These are phyloP conservation scores for Carex parvula DNA, from an alignment of 176 grass and related monocot species.

Conservation along the genomic window DNA sequence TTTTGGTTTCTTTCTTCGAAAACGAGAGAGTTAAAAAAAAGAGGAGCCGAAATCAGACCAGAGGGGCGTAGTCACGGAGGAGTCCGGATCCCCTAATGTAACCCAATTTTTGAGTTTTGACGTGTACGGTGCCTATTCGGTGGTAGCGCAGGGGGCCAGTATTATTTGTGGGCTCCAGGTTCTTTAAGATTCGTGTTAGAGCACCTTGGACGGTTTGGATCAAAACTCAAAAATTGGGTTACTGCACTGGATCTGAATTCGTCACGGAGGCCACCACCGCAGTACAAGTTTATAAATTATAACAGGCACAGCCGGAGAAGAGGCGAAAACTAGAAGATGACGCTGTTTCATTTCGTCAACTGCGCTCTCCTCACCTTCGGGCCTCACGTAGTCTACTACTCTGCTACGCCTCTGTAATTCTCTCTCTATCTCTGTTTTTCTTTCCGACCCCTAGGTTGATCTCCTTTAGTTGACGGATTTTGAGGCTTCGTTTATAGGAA, in stretches of 20 bases:
- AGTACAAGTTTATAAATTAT: background rate
- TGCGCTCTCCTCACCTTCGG: constrained; percentile 97
- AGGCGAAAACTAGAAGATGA: constrained; percentile 49
- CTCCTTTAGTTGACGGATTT: background rate
- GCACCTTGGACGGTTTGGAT: no score
- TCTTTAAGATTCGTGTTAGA: no score
- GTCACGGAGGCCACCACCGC: background rate
- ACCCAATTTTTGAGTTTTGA: no score
- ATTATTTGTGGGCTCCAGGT: no score
- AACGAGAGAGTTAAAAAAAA: background rate
- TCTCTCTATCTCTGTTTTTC: background rate
- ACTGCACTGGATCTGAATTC: no score
- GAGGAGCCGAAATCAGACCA: background rate
- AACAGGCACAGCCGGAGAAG: background rate
- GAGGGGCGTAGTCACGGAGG: background rate
- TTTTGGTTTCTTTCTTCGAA: background rate
- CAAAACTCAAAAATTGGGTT: no score
- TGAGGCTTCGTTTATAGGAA: background rate
- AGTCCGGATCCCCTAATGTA: no score
- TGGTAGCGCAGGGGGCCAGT: no score
- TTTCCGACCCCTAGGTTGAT: background rate
- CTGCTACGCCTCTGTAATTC: constrained; percentile 85
- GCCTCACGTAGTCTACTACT: constrained; percentile 93
- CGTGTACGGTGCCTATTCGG: no score
- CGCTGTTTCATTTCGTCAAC: constrained; percentile 99